phyloP scores from a whole-genome alignment of 306 rosid species.

The Purshia tridentata region DNA sequence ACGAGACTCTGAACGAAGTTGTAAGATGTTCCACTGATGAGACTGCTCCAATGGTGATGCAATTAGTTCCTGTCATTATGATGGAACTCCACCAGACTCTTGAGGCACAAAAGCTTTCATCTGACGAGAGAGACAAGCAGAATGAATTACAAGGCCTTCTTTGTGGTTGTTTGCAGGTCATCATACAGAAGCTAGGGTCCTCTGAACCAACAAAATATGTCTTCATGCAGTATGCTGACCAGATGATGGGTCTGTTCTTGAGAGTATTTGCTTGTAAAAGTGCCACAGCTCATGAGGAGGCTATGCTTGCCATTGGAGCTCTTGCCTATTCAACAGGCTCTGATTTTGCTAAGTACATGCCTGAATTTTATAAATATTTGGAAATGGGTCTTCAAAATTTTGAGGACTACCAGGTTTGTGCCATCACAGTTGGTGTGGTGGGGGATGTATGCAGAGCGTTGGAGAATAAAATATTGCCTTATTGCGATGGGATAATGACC shows the following conservation, averaged over 20 bases:
- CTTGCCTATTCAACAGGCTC: conserved; percentile 79
- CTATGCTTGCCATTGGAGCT: conserved; percentile 98
- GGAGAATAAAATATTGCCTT: conserved; percentile 80
- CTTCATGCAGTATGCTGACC: conserved; percentile 80
- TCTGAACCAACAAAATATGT: conserved; percentile 66
- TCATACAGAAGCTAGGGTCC: conserved; percentile 86
- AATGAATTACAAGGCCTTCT: conserved; percentile 93
- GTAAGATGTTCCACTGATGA: conserved; percentile 92
- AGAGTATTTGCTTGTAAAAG: conserved; percentile 87
- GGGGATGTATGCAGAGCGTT: conserved; percentile 91
- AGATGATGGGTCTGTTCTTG: conserved; percentile 79
- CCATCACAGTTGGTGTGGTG: conserved; percentile 91
- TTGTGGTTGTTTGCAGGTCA: conserved; percentile 97
- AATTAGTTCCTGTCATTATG: conserved; percentile 76
- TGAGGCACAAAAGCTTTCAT: conserved; percentile 58
- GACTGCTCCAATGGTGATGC: conserved; percentile 76
- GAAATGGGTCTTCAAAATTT: conserved; percentile 96
- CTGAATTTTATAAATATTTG: conserved; percentile 69
- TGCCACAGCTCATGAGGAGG: conserved; percentile 98
- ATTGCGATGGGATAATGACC: conserved; percentile 92
- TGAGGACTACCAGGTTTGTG: conserved; percentile 95
- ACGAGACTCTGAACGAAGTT: conserved; percentile 89
- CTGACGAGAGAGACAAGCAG: conserved; percentile 73
- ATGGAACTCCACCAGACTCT: conserved; percentile 80
- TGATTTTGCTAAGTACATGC: conserved; percentile 82